phyloP scores from a whole-genome alignment of 371 early-diverging fungal species.

The Mucor velutinosus region DNA sequence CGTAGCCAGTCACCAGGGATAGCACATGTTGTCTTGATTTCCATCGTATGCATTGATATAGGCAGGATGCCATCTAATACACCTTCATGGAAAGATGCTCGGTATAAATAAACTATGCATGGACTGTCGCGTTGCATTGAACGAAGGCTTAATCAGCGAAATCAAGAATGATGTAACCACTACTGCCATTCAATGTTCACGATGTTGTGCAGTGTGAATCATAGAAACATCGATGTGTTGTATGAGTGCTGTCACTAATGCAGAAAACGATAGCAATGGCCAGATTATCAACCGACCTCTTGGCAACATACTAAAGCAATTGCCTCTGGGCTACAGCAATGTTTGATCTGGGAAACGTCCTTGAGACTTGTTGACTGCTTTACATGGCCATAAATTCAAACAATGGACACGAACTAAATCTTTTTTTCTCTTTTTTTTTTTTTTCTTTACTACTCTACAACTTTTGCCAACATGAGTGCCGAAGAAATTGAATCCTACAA shows the following conservation, averaged over 20 bases:
- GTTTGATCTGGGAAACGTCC: no score
- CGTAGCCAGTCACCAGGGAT: background rate
- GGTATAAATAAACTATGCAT: no score
- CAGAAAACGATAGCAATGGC: no score
- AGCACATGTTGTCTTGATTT: no score
- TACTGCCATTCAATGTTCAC: no score
- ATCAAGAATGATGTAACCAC: no score
- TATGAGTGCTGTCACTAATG: no score
- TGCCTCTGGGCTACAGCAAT: background rate
- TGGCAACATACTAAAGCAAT: background rate
- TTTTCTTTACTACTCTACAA: background rate
- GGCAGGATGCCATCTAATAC: background rate
- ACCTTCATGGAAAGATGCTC: background rate
- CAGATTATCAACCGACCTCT: background rate
- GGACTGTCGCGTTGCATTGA: no score
- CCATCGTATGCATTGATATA: no score
- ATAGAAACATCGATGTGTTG: no score
- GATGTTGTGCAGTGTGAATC: no score
- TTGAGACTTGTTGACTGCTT: background rate
- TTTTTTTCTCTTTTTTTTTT: background rate
- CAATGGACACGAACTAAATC: background rate
- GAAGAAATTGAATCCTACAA: conserved; percentile 68
- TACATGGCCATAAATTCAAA: background rate
- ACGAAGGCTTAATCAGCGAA: no score
- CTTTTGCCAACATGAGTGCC: conserved; percentile 19